Evolutionary conservation across 2,329 filamentous ascomycete genomes (phyloP).

Genomic region (Aureobasidium namibiae): DNA sequence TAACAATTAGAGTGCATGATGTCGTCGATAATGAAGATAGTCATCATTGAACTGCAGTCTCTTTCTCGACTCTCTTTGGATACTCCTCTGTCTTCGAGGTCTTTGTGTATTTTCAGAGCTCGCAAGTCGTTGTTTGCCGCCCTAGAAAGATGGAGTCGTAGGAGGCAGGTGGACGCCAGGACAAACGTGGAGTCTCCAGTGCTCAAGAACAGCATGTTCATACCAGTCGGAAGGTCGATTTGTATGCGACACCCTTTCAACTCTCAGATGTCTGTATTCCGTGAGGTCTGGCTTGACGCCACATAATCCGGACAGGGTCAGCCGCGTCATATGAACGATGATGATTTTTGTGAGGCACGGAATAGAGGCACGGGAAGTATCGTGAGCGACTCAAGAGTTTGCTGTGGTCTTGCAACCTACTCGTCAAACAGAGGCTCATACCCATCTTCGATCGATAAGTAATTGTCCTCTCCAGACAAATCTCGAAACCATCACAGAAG

Average conservation of each 20-base stretch:
- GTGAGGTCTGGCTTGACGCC: neutral
- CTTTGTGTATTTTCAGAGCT: too few species aligned
- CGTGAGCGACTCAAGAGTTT: neutral
- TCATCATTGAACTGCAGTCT: too few species aligned
- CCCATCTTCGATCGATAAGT: neutral
- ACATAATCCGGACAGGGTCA: neutral
- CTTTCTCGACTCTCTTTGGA: too few species aligned
- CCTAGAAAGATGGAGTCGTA: too few species aligned
- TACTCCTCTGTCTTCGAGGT: too few species aligned
- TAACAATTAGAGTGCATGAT: too few species aligned
- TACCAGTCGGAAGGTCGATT: neutral
- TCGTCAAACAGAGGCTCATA: neutral
- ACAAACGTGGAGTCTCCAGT: too few species aligned
- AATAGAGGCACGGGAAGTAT: neutral
- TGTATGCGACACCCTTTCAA: neutral
- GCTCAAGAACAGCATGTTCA: too few species aligned
- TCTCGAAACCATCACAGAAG: neutral
- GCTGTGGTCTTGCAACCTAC: neutral
- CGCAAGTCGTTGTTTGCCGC: too few species aligned
- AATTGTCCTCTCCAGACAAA: neutral
- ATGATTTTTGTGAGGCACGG: neutral
- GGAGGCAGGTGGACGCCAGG: too few species aligned
- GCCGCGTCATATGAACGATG: neutral
- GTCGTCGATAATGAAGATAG: too few species aligned
- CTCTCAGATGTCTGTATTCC: neutral